Evolutionary conservation across 371 early-diverging fungal genomes (phyloP), one percentile per base, ranked within the genome.

Genomic region (Astathelohania contejeani): DNA sequence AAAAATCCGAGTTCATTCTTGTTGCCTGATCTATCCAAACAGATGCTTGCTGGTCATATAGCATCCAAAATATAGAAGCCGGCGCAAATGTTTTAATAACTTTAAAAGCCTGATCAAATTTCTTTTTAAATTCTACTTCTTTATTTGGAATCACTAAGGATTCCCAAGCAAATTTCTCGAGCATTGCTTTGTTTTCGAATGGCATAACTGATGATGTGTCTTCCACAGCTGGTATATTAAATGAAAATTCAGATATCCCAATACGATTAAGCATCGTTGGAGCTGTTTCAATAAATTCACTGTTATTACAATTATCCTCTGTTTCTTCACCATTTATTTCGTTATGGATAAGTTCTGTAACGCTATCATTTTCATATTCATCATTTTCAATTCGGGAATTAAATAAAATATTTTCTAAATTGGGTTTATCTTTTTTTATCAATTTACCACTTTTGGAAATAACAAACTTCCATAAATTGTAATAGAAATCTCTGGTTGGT

Each of bases 11-110:
- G 4, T 56, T 50, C 70, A 76, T 67, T 48, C 60, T 65, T 6
- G 35, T 53, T 25, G 60, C 76, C 49, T 76, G 76, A 16, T 68
- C 70, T 37, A 67, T 56, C 76, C 76, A 76, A n/a, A 69, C 57
- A 27, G 67, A 58, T 25, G 56, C 45, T 47, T 76, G 74, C 53
- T 76, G 76, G 53, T 76, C 77, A 52, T 62, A 72, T 20, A 76
- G 49, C 46, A 62, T 65, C 77, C 77, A 76, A 44, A 73, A 75
- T 20, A 72, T 27, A 2, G 62, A 38, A 23, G 67, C 25, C 14
- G 67, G 70, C 14, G 63, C 14, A 49, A 67, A 55, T 1, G 62
- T 32, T 38, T 52, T 58, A 3, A 65, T 40, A 27, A 63, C 40
- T 10, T 52, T 39, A 27, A 39, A 3, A 27, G 16, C 39, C 16